Evolutionary conservation across 495 filamentous ascomycete genomes (phyloP).

Genomic region (Talaromyces wortmannii): DNA sequence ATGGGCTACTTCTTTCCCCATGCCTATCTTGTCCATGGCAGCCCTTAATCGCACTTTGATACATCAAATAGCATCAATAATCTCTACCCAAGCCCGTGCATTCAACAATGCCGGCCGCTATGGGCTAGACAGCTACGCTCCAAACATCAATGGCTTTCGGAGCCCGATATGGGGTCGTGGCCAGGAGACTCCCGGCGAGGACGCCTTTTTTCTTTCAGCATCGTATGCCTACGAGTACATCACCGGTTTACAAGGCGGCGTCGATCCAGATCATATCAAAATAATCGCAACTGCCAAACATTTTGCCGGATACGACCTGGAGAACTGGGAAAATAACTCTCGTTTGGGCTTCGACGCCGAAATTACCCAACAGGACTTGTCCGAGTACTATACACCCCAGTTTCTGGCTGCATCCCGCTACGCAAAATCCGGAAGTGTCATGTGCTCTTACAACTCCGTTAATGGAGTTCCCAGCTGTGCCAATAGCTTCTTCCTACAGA

Average conservation of each 20-base stretch:
- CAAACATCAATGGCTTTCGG: constrained; percentile 63
- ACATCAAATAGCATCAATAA: constrained; percentile 45
- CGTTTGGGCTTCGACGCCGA: constrained; percentile 50
- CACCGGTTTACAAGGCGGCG: constrained; percentile 51
- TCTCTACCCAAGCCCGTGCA: constrained; percentile 59
- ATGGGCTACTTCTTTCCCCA: constrained; percentile 57
- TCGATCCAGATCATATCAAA: constrained; percentile 36
- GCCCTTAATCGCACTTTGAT: constrained; percentile 56
- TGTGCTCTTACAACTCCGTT: constrained; percentile 58
- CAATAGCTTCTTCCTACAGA: constrained; percentile 49
- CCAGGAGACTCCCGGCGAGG: constrained; percentile 57
- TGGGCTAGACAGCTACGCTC: constrained; percentile 58
- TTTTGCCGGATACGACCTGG: constrained; percentile 60
- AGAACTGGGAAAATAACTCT: constrained; percentile 47
- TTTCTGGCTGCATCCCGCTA: constrained; percentile 35
- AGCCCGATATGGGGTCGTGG: constrained; percentile 58
- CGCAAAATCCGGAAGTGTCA: constrained; percentile 48
- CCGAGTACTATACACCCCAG: constrained; percentile 42
- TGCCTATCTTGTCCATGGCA: constrained; percentile 52
- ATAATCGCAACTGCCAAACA: constrained; percentile 62
- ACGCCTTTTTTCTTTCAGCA: constrained; percentile 46
- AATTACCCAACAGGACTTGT: constrained; percentile 47
- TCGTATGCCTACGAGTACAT: constrained; percentile 52
- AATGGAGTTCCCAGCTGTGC: constrained; percentile 53
- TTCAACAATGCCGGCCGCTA: constrained; percentile 54